phyloP scores from a whole-genome alignment of 805 yeast genomes.

The Saccharomycopsis fermentans region DNA sequence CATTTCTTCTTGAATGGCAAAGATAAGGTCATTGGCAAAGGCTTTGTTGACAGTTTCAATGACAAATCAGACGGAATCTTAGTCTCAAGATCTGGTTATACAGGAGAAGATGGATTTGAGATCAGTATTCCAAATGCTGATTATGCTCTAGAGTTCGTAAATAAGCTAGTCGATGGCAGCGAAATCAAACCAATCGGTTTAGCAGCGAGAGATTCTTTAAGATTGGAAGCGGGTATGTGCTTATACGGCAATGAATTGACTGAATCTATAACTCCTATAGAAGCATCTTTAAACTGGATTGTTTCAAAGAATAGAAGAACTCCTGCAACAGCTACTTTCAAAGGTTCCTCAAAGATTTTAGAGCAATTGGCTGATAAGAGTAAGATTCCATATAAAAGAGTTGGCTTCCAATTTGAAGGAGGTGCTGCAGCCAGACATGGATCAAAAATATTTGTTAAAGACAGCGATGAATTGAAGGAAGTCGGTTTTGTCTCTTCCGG shows the following conservation, averaged over 20 bases:
- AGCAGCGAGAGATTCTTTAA: conserved; percentile 95
- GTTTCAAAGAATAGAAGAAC: conserved; percentile 71
- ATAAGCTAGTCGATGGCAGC: conserved; percentile 43
- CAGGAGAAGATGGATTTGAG: conserved; percentile 98
- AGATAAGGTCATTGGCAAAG: conserved; percentile 11
- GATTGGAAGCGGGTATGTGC: conserved; percentile 98
- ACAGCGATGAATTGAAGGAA: conserved; percentile 35
- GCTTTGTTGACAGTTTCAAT: conserved; percentile 28
- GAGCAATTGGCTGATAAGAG: conserved; percentile 61
- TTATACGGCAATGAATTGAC: conserved; percentile 87
- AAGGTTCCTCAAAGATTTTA: conserved; percentile 65
- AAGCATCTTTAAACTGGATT: conserved; percentile 84
- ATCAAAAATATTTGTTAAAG: conserved; percentile 46
- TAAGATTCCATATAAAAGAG: conserved; percentile 47
- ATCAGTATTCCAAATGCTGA: conserved; percentile 57
- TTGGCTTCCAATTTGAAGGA: conserved; percentile 54
- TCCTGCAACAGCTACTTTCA: conserved; percentile 41
- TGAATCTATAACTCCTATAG: conserved; percentile 75
- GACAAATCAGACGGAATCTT: conserved; percentile 41
- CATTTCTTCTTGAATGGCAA: conserved; percentile 33
- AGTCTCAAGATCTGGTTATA: conserved; percentile 92
- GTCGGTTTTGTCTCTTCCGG: conserved; percentile 49
- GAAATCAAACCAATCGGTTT: conserved; percentile 80
- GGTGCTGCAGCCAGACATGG: conserved; percentile 95
- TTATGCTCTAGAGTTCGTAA: conserved; percentile 51